Evolutionary conservation across 2,329 filamentous ascomycete species (phyloP), one percentile per base, ranked within the genome.

Genomic region (Davidsoniella australis): DNA sequence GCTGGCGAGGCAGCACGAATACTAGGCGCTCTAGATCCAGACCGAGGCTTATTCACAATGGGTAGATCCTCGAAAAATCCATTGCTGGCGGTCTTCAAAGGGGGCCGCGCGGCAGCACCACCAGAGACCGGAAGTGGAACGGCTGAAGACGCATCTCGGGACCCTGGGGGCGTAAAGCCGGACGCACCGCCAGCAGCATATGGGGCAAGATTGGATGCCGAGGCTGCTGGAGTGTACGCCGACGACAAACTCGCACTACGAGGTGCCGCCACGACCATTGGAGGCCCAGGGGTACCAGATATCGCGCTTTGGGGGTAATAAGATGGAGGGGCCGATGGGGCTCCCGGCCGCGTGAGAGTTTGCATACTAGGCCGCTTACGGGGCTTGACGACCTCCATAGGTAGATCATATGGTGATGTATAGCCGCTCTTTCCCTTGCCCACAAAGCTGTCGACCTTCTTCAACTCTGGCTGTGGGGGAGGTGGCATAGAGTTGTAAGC

Each of bases 361-460:
- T 76, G 75, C 57, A 73, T 69, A 58, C 73, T 78, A 5, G 68
- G 62, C 47, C 80, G 70, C 67, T 82, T 80, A 62, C 78, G 71
- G 58, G 82, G 78, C 56, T 82, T 82, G 24, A 82, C 75, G 26
- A 98, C 74, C 49, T 95, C 89, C 64, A 91, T 85, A 3, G 91
- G 91, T 17, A 98, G 70, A 65, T 98, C 93, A 58, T 95, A 98
- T 0, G 91, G 91, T 17, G 89, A 96, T 45, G 82, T 75, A 61
- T 98, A 98, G 6, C 89, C 88, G 50, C 85, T 85, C 64, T 94
- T 96, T 2, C 85, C 69, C 63, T 93, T 93, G 62, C 89, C 82
- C 5, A 76, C 85, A 63, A 94, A 98, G 63, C 89, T 96, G 61
- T 93, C 78, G 1, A 76, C 70, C 63, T 78, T 78, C 26, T 64